These are phyloP conservation scores for Leishmania mexicana DNA, from an alignment of 208 protist species.

Conservation along the genomic window DNA sequence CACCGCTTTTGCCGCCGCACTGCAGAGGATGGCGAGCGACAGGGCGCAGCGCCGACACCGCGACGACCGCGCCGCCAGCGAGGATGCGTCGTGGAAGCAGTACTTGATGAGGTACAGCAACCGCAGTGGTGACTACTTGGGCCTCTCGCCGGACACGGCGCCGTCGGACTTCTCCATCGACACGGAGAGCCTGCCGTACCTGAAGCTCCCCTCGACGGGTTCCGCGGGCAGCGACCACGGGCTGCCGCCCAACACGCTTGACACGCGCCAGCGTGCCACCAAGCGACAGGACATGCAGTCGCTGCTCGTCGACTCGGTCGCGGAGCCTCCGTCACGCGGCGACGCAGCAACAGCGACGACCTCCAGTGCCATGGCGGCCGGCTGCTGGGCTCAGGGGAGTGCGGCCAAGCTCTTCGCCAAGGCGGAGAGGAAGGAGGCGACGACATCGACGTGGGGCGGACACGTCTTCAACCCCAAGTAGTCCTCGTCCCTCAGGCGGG, in stretches of 20 bases:
- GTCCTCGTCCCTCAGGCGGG: neutral
- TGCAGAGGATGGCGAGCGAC: constrained; percentile 45
- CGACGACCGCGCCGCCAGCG: constrained; percentile 30
- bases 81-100: constrained; percentile 72
- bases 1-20: constrained; percentile 40
- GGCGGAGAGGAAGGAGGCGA: constrained; percentile 1
- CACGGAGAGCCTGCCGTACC: constrained; percentile 52
- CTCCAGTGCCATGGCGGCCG: constrained; percentile 13
- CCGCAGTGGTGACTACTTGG: constrained; percentile 6
- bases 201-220: constrained; percentile 55
- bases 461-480: constrained; percentile 45
- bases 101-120: constrained; percentile 62
- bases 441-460: constrained; percentile 49
- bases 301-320: constrained; percentile 15
- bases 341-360: constrained; percentile 11
- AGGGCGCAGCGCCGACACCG: constrained; percentile 31
- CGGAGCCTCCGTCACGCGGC: neutral
- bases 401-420: constrained; percentile 47
- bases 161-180: constrained; percentile 59
- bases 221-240: constrained; percentile 53
- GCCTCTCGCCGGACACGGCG: constrained; percentile 29
- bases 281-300: constrained; percentile 49
- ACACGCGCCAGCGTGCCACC: constrained; percentile 73
- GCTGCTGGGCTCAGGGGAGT: constrained; percentile 49
- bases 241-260: constrained; percentile 62